Base-by-base conservation (phyloP, 1,284 basidiomycete genomes). In the Hortiboletus rubellus region DNA sequence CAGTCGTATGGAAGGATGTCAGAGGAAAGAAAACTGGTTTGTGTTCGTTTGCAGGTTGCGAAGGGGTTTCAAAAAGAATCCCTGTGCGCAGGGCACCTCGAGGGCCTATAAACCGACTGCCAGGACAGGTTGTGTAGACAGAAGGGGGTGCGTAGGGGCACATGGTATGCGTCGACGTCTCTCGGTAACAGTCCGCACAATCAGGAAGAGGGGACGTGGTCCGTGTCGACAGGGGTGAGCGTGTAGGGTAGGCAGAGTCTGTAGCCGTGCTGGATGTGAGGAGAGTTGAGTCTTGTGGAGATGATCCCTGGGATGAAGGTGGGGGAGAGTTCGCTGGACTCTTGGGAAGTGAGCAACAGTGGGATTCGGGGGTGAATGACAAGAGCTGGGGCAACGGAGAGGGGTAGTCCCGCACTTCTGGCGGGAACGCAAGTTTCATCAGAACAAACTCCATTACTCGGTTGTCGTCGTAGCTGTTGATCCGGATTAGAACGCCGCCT, bases 1-100 rank as follows among this genome's bases (percentile, higher is more conserved):
- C 87, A 1, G 78, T 77, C 1, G 84, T 87, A 63, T 78, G 79
- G 66, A 89, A 89, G 17, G 77, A 76, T 11, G 84, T 80, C 22
- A 89, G 75, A 46, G 77, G 77, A 7, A 77, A 79, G 66, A 89
- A 89, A 2, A 72, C 54, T 33, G 66, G 46, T 50, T 63, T 67
- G n/a, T 48, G 24, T 48, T 64, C 68, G 11, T 71, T 67, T 38
- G 66, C 70, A 46, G 72, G 68, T 6, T 76, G 76, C 5, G 44
- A 55, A n/a, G 72, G 8, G 64, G 69, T 24, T 43, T 71, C 71
- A 22, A 58, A 56, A 36, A 55, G 46, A 40, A 53, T 36, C 12
- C 58, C 58, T 1, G 55, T 8, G 30, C 59, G 69, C 17, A 59
- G 49, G 33, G 52, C 44, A 40, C 46, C 27, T 10, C 63, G 57